These are phyloP conservation scores for Candida sanyaensis DNA, from an alignment of 1,139 yeast species.

Conservation along the genomic window DNA sequence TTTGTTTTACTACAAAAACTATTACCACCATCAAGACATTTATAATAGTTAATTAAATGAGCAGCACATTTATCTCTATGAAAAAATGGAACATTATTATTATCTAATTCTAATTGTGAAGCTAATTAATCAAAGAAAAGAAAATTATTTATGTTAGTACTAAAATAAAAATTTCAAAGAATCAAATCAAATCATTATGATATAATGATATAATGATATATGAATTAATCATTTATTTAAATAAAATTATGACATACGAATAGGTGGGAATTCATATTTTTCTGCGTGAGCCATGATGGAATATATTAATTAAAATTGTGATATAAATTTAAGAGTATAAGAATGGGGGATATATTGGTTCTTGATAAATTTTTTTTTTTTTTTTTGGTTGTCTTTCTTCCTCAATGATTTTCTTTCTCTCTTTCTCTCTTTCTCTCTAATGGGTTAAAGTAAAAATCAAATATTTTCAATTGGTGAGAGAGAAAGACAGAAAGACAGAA, in stretches of 20 bases:
- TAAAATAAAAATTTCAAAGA: too few relatives aligned
- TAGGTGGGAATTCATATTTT: conserved; percentile 26
- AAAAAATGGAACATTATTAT: conserved; percentile 45
- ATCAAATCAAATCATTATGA: too few relatives aligned
- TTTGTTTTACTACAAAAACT: conserved; percentile 44
- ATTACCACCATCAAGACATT: conserved; percentile 49
- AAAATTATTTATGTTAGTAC: too few relatives aligned
- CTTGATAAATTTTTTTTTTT: background rate
- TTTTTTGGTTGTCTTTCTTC: background rate
- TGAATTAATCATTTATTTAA: too few relatives aligned
- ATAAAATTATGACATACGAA: conserved; percentile 29
- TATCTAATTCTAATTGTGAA: conserved; percentile 44
- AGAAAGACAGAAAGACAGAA: too few relatives aligned
- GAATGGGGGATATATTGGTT: background rate
- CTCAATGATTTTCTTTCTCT: too few relatives aligned
- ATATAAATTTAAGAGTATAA: background rate
- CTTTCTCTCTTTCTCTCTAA: too few relatives aligned
- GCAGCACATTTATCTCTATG: conserved; percentile 52
- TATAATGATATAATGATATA: too few relatives aligned
- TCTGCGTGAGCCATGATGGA: conserved; percentile 12
- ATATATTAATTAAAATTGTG: background rate
- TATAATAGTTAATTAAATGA: conserved; percentile 45
- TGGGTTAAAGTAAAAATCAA: background rate
- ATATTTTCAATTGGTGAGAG: conserved; percentile 3
- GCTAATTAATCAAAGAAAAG: conserved; percentile 8